These are phyloP conservation scores for Melastoma candidum DNA, from an alignment of 441 rosid species.

Conservation along the genomic window DNA sequence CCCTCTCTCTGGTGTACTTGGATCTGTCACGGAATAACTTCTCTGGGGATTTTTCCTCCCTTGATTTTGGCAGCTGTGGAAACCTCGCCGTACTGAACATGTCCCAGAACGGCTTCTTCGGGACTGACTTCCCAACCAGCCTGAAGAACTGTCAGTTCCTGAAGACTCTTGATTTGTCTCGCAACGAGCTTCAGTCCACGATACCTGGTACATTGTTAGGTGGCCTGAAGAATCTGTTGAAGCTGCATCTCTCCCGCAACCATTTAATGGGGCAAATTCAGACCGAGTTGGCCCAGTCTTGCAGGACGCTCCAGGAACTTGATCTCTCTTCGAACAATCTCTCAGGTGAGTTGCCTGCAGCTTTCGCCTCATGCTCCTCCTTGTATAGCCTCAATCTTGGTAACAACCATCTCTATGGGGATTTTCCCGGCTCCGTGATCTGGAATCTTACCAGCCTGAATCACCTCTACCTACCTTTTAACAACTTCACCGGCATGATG, in stretches of 20 bases:
- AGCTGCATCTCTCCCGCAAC: slow-evolving; percentile 55
- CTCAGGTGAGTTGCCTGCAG: slow-evolving; percentile 47
- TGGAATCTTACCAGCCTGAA: slow-evolving; percentile 45
- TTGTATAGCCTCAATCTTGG: slow-evolving; percentile 59
- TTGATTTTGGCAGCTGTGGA: slow-evolving; percentile 48
- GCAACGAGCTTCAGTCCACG: slow-evolving; percentile 37
- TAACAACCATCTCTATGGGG: slow-evolving; percentile 60
- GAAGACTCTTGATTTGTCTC: slow-evolving; percentile 54
- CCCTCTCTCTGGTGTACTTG: slow-evolving; percentile 40
- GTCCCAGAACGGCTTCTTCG: slow-evolving; percentile 55
- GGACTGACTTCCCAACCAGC: slow-evolving; percentile 36
- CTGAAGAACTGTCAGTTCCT: slow-evolving; percentile 48
- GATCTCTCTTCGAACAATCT: slow-evolving; percentile 73
- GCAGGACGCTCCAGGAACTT: slow-evolving; percentile 44
- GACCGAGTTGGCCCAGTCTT: slow-evolving; percentile 46
- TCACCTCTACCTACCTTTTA: slow-evolving; percentile 51
- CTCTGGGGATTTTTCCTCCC: slow-evolving; percentile 45
- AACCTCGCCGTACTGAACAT: slow-evolving; percentile 54
- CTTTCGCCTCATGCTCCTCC: slow-evolving; percentile 43
- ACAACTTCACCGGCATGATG: slow-evolving; percentile 27
- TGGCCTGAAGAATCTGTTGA: slow-evolving; percentile 37
- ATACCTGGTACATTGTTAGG: slow-evolving; percentile 56
- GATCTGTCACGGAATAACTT: slow-evolving; percentile 72
- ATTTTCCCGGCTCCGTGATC: slow-evolving; percentile 55
- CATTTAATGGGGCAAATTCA: slow-evolving; percentile 50